Conservation (phyloP, 306 rosid species). For the Pueraria montana region DNA sequence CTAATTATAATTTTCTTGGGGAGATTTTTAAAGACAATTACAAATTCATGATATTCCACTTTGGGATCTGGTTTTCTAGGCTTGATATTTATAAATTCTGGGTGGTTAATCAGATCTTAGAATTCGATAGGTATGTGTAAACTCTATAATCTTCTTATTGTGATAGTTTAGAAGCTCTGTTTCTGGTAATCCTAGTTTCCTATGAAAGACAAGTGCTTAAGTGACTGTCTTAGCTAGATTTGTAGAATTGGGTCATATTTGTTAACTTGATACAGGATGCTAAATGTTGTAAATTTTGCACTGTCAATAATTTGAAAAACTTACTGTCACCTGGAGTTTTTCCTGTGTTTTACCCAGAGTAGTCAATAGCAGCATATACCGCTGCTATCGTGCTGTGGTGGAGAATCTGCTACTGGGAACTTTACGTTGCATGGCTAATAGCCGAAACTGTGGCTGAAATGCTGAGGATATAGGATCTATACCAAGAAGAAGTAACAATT, state of each 20-base stretch:
- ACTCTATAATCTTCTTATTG: slow-evolving; percentile 18
- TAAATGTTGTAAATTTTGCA: neutral
- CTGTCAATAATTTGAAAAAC: neutral
- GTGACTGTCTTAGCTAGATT: slow-evolving; percentile 1
- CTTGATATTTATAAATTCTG: neutral
- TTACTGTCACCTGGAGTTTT: neutral
- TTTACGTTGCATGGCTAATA: neutral
- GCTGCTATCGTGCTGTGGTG: neutral
- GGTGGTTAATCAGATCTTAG: slow-evolving; percentile 9
- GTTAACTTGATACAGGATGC: neutral
- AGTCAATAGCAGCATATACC: neutral
- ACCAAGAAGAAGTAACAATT: neutral
- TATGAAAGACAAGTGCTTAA: neutral
- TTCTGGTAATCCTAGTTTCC: slow-evolving; percentile 6
- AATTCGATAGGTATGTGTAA: neutral
- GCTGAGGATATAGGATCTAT: neutral
- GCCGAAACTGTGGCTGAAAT: neutral
- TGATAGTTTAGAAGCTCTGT: slow-evolving; percentile 13
- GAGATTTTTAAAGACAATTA: neutral
- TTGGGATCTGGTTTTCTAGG: slow-evolving; percentile 2
- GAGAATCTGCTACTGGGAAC: neutral
- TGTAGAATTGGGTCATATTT: neutral
- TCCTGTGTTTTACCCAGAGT: neutral
- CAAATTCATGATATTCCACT: neutral
- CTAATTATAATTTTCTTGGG: neutral